A percentile compares a stretch with the other conserved stretches of the same genome.
phyloP scores from a whole-genome alignment of 1,284 basidiomycete species.

The Chiua sp. region DNA sequence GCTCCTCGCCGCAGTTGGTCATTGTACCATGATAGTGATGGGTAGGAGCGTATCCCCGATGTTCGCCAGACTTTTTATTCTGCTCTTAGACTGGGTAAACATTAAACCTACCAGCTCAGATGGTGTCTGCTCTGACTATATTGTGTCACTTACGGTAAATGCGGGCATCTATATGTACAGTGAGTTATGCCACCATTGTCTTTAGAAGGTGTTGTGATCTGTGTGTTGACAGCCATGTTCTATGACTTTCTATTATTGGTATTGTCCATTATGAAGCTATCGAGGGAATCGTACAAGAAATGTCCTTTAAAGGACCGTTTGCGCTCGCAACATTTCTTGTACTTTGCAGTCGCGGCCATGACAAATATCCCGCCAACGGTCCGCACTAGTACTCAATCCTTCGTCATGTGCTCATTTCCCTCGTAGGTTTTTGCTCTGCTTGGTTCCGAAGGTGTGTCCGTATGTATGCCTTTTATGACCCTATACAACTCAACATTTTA shows the following conservation, averaged over 20 bases:
- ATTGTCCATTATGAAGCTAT: slow-evolving; percentile 20
- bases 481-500: not conserved
- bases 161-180: slow-evolving; percentile 18
- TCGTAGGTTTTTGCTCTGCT: slow-evolving; percentile 6
- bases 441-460: slow-evolving; percentile 7
- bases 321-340: slow-evolving; percentile 21
- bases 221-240: slow-evolving; percentile 12
- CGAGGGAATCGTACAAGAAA: slow-evolving; percentile 3
- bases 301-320: slow-evolving; percentile 21
- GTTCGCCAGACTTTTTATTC: not conserved
- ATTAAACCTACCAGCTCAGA: not conserved
- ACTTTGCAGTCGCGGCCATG: slow-evolving; percentile 22
- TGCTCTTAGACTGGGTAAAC: slow-evolving; percentile 10
- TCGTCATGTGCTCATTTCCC: not conserved
- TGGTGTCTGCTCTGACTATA: slow-evolving; percentile 9
- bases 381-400: not conserved
- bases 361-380: slow-evolving; percentile 20
- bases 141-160: not conserved
- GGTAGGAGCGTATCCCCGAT: slow-evolving; percentile 11
- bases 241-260: slow-evolving; percentile 27
- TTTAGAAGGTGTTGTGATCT: not conserved
- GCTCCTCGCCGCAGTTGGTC: slow-evolving; percentile 17
- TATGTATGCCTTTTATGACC: not conserved
- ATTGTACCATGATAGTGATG: slow-evolving; percentile 21
- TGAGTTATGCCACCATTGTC: not conserved